phyloP scores from a whole-genome alignment of 2,329 filamentous ascomycete genomes.

The Colletotrichum sublineola region DNA sequence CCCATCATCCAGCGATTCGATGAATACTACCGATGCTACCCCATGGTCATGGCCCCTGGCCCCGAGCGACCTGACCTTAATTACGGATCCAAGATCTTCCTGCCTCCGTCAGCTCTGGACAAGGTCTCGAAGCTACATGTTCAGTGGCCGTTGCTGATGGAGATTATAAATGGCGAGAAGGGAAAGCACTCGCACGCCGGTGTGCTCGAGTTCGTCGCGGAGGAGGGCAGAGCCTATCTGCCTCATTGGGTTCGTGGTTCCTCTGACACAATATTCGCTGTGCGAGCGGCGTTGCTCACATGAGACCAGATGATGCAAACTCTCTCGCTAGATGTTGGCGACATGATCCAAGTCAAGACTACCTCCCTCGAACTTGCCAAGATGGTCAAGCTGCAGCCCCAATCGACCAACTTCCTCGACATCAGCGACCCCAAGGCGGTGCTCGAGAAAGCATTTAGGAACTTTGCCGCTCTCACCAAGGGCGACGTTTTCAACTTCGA shows the following conservation, averaged over 20 bases:
- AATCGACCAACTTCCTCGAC: slow-evolving; percentile 92
- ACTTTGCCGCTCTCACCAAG: slow-evolving; percentile 93
- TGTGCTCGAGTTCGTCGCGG: slow-evolving; percentile 96
- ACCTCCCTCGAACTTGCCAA: slow-evolving; percentile 91
- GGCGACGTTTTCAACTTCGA: slow-evolving; percentile 96
- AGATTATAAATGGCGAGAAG: slow-evolving; percentile 90
- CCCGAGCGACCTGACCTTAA: slow-evolving; percentile 91
- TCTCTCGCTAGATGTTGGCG: slow-evolving; percentile 88
- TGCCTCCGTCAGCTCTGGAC: slow-evolving; percentile 95
- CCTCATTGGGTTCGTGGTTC: slow-evolving; percentile 83
- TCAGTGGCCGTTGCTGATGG: slow-evolving; percentile 96
- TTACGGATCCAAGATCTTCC: slow-evolving; percentile 96
- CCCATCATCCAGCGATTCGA: slow-evolving; percentile 84
- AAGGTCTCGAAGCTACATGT: slow-evolving; percentile 97
- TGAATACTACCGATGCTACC: slow-evolving; percentile 98
- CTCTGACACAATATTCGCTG: not conserved
- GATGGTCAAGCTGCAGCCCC: slow-evolving; percentile 96
- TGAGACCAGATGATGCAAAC: slow-evolving; percentile 87
- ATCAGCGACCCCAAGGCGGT: slow-evolving; percentile 98
- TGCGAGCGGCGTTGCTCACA: not conserved
- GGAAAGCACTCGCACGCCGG: slow-evolving; percentile 89
- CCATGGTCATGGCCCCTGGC: slow-evolving; percentile 92
- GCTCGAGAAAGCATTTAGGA: slow-evolving; percentile 94
- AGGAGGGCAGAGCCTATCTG: slow-evolving; percentile 96
- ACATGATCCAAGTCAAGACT: slow-evolving; percentile 94